Evolutionary conservation across 441 rosid species (phyloP), one percentile per base, ranked within the genome.

Genomic region (California macrophylla): DNA sequence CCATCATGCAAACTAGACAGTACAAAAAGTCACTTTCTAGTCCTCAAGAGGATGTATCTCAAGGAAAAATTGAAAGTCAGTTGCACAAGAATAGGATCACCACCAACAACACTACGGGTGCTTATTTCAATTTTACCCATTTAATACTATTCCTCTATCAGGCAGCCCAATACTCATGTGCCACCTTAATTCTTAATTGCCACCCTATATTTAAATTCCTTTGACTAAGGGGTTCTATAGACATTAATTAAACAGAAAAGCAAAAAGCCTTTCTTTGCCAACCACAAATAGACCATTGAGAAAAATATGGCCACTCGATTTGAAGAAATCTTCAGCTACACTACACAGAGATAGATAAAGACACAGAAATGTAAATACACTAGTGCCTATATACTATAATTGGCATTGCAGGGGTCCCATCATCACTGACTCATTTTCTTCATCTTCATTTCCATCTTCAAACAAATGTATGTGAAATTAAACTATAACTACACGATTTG

Each of bases 321-420:
- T 61, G 60, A 70, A 63, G 25, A 68, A 61, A 47, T 77, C 64
- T 20, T 63, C 29, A 65, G 56, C 63, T 21, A 45, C 9, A 28
- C 63, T 21, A 45, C 9, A 28, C 42, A 40, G 64, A 75, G 6
- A 26, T 67, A 63, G 64, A 40, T 40, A 40, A 40, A 10, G 50
- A 32, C 50, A 40, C 50, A 13, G 20, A 20, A 21, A 21, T n/a
- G 30, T 18, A 28, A 71, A 47, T 64, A 71, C 70, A 66, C 65
- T 18, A 52, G 60, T 18, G 60, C 60, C 21, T n/a, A 12, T 2
- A 40, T 13, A 40, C 21, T n/a, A n/a, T 47, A 16, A 52, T 52
- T 52, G 18, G 60, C 60, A 18, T 6, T 52, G 23, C 18, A n/a
- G 60, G 60, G 60, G 60, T 16, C 24, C 60, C 60, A 52, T 18